Conservation (phyloP, 2,329 filamentous ascomycete species). For the Alternaria sp. region DNA sequence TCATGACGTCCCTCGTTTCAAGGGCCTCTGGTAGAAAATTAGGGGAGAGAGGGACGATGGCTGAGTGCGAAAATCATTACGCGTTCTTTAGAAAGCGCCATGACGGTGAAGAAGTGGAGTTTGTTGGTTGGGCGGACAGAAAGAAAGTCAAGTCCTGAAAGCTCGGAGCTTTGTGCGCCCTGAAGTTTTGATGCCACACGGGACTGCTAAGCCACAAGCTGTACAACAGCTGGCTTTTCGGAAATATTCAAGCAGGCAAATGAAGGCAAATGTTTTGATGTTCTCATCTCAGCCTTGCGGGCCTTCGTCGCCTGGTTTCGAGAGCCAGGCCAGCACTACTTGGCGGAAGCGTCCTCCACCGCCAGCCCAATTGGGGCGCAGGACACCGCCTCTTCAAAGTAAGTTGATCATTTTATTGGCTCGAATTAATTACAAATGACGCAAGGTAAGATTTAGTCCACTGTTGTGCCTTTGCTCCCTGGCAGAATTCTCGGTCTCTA, state of each 20-base stretch:
- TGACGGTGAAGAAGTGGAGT: neutral
- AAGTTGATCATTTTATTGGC: neutral
- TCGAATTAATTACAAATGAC: neutral
- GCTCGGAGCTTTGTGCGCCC: neutral
- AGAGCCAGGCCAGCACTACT: neutral
- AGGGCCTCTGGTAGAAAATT: neutral
- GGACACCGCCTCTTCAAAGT: neutral
- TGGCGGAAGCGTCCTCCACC: neutral
- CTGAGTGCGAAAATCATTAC: neutral
- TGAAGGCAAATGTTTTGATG: neutral
- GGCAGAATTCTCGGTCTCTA: neutral
- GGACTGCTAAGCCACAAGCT: neutral
- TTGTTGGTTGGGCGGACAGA: too few relatives aligned
- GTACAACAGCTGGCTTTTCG: neutral
- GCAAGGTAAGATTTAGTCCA: neutral
- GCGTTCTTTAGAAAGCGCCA: neutral
- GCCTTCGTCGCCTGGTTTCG: neutral
- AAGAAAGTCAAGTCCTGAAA: neutral
- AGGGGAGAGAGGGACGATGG: neutral
- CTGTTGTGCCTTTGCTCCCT: neutral
- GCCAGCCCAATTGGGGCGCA: neutral
- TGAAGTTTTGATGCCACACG: neutral
- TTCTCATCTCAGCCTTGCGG: neutral
- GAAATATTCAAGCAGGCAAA: neutral
- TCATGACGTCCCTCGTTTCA: neutral